These are phyloP conservation scores for Aspergillus bombycis DNA, from an alignment of 2,329 filamentous ascomycete genomes.

Conservation along the genomic window DNA sequence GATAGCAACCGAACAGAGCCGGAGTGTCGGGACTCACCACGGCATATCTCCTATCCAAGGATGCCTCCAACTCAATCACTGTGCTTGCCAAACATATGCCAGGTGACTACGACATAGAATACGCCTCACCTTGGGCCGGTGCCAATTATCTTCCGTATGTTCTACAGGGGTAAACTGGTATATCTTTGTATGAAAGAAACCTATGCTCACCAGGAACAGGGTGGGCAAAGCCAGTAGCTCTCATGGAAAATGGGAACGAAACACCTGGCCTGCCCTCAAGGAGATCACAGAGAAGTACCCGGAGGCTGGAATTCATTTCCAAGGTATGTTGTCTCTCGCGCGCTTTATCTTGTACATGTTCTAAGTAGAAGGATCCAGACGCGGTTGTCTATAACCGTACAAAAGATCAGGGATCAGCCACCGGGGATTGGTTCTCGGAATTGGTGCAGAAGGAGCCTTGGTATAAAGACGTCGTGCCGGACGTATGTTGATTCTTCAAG, in stretches of 20 bases:
- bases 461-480: conserved; percentile 72
- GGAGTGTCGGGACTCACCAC: conserved; percentile 69
- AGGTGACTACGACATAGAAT: conserved; percentile 89
- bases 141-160: conserved; percentile 76
- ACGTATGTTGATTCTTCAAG: conserved; percentile 51
- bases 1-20: conserved; percentile 49
- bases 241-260: conserved; percentile 59
- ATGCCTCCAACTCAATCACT: conserved; percentile 63
- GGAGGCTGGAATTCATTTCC: conserved; percentile 80
- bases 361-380: conserved; percentile 36
- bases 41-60: conserved; percentile 62
- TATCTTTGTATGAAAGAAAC: neutral
- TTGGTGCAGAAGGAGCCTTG: conserved; percentile 71
- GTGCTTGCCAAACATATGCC: conserved; percentile 88
- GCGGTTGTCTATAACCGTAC: conserved; percentile 61
- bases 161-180: neutral
- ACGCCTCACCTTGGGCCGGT: conserved; percentile 86
- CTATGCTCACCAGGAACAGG: conserved; percentile 26
- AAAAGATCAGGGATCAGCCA: conserved; percentile 62
- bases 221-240: conserved; percentile 43
- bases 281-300: conserved; percentile 66
- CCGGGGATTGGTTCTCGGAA: conserved; percentile 65
- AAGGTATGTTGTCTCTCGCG: conserved; percentile 53
- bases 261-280: conserved; percentile 67
- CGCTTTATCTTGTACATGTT: neutral